phyloP scores from a whole-genome alignment of 2,329 filamentous ascomycete genomes.

The Hypomyces perniciosus region DNA sequence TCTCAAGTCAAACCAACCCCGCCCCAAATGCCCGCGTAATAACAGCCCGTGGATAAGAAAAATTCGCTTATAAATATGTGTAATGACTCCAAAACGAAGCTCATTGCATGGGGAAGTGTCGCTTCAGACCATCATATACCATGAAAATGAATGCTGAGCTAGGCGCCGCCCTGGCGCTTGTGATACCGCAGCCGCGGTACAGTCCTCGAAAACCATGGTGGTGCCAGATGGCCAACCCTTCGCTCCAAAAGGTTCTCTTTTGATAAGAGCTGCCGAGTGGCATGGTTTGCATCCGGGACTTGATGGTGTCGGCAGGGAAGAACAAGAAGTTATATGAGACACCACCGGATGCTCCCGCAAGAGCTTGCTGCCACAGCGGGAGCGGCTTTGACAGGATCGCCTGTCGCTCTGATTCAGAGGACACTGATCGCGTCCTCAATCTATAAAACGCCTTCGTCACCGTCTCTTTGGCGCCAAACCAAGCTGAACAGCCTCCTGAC shows the following conservation, averaged over 20 bases:
- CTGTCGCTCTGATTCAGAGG: conserved; percentile 35
- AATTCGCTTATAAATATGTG: background rate
- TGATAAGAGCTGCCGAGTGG: conserved; percentile 53
- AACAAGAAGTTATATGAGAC: conserved; percentile 96
- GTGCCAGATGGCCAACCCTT: conserved; percentile 69
- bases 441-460: conserved; percentile 64
- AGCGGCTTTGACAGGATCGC: conserved; percentile 47
- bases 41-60: conserved; percentile 14
- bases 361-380: conserved; percentile 78
- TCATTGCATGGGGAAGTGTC: conserved; percentile 50
- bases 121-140: conserved; percentile 82
- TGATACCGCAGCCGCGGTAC: conserved; percentile 94
- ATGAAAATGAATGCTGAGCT: conserved; percentile 99
- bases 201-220: conserved; percentile 77
- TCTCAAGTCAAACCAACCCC: background rate
- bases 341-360: conserved; percentile 81
- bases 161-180: conserved; percentile 77
- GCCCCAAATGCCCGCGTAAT: background rate
- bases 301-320: conserved; percentile 96
- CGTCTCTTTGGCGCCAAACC: conserved; percentile 90
- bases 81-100: background rate
- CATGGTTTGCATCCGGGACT: conserved; percentile 91
- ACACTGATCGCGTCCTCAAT: conserved; percentile 40
- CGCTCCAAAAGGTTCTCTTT: conserved; percentile 64
- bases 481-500: conserved; percentile 85